phyloP scores from a whole-genome alignment of 352 stramenopile species.

The Pythium dissotocum region DNA sequence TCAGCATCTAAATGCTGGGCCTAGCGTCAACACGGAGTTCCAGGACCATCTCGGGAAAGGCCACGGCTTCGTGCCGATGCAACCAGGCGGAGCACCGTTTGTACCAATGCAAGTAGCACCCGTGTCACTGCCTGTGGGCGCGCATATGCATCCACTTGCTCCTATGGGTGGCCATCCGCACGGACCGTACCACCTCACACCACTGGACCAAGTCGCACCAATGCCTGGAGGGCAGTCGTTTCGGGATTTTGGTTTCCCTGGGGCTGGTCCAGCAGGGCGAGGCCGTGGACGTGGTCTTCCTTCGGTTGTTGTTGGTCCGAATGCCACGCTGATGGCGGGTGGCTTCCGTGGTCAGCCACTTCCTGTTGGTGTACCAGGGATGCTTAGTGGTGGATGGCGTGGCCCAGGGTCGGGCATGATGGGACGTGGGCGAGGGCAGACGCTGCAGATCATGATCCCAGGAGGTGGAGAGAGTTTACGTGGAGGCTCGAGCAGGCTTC shows the following conservation, averaged over 20 bases:
- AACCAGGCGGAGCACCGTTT: slow-evolving; percentile 3
- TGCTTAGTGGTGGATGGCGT: not conserved
- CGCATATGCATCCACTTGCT: not conserved
- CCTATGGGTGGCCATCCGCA: slow-evolving; percentile 2
- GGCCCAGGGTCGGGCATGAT: slow-evolving; percentile 7
- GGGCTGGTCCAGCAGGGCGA: not conserved
- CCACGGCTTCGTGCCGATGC: slow-evolving; percentile 13
- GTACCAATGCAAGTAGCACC: slow-evolving; percentile 18
- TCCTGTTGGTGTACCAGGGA: not conserved
- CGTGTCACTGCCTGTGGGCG: not conserved
- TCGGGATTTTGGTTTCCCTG: slow-evolving; percentile 1
- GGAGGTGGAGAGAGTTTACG: slow-evolving; percentile 4
- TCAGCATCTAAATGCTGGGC: slow-evolving; percentile 14
- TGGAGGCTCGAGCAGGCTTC: not conserved
- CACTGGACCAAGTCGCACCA: slow-evolving; percentile 6
- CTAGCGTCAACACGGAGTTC: slow-evolving; percentile 19
- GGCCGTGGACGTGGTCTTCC: slow-evolving; percentile 15
- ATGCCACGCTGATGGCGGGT: not conserved
- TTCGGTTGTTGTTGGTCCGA: not conserved
- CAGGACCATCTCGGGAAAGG: slow-evolving; percentile 5
- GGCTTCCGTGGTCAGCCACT: slow-evolving; percentile 14
- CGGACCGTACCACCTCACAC: slow-evolving; percentile 16
- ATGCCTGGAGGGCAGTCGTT: not conserved
- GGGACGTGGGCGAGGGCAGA: slow-evolving; percentile 17
- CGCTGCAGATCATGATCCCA: slow-evolving; percentile 21